phyloP scores from a whole-genome alignment of 805 yeast genomes.

The Ogataea haglerorum region DNA sequence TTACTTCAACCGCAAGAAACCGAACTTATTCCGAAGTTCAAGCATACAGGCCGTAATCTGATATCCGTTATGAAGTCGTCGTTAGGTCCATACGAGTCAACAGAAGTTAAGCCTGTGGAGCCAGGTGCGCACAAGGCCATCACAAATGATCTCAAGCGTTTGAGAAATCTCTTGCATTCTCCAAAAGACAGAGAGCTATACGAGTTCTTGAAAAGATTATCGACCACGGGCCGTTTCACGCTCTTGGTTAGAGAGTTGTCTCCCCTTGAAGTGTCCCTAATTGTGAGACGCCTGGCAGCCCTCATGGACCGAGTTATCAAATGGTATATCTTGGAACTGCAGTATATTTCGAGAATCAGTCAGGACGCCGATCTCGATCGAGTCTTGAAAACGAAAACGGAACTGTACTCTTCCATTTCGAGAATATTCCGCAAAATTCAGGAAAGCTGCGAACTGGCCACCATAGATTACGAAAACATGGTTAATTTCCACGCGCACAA shows the following conservation, averaged over 20 bases:
- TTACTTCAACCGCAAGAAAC: not conserved
- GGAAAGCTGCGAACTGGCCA: constrained; percentile 4
- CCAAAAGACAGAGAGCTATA: constrained; percentile 13
- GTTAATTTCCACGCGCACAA: constrained; percentile 20
- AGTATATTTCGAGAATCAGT: constrained; percentile 20
- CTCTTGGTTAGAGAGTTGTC: constrained; percentile 6
- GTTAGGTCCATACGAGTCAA: not conserved
- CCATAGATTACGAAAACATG: constrained; percentile 27
- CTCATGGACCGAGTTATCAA: constrained; percentile 11
- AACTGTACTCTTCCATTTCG: constrained; percentile 7
- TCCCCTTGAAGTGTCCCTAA: constrained; percentile 17
- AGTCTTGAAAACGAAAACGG: constrained; percentile 6
- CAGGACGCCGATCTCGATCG: constrained; percentile 13
- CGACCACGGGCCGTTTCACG: not conserved
- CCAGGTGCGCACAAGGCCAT: no score
- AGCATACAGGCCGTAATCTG: constrained; percentile 13
- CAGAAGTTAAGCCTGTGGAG: not conserved
- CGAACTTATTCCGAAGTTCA: not conserved
- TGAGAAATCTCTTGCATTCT: constrained; percentile 12
- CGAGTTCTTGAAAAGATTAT: constrained; percentile 3
- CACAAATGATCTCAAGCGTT: constrained; percentile 4
- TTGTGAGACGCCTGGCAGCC: constrained; percentile 16
- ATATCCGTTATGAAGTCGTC: constrained; percentile 3
- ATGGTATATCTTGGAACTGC: constrained; percentile 17
- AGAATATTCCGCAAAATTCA: constrained; percentile 7